A percentile compares a stretch with the other conserved stretches of the same genome.
phyloP scores from a whole-genome alignment of 2,329 filamentous ascomycete species.

The Neopestalotiopsis rosae region DNA sequence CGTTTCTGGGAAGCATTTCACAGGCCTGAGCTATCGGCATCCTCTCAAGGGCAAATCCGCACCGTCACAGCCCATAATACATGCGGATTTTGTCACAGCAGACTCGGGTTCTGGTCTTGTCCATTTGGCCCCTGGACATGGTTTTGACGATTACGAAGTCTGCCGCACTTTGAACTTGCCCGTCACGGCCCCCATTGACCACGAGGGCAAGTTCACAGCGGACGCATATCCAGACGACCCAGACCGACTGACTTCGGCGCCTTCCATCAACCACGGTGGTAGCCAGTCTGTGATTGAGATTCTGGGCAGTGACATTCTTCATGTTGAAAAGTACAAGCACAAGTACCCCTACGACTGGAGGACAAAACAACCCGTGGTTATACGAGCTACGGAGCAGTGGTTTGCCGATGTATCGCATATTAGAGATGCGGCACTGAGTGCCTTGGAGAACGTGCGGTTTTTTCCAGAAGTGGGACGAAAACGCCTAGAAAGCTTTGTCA shows the following conservation, averaged over 20 bases:
- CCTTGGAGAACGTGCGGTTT: slow-evolving; percentile 76
- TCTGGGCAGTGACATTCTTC: slow-evolving; percentile 68
- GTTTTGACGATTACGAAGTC: slow-evolving; percentile 92
- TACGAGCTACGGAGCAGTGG: slow-evolving; percentile 95
- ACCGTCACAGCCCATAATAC: slow-evolving; percentile 71
- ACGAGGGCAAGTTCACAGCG: slow-evolving; percentile 79
- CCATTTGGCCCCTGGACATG: slow-evolving; percentile 91
- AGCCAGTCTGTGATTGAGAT: slow-evolving; percentile 72
- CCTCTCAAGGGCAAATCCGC: slow-evolving; percentile 66
- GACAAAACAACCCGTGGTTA: slow-evolving; percentile 89
- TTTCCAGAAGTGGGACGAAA: slow-evolving; percentile 76
- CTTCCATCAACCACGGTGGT: slow-evolving; percentile 74
- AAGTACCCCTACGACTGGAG: slow-evolving; percentile 99
- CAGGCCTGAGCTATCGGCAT: slow-evolving; percentile 71
- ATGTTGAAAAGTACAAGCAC: slow-evolving; percentile 75
- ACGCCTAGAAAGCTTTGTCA: slow-evolving; percentile 84
- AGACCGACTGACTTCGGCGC: slow-evolving; percentile 65
- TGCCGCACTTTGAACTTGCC: slow-evolving; percentile 74
- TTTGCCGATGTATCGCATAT: slow-evolving; percentile 91
- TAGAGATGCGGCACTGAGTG: slow-evolving; percentile 73
- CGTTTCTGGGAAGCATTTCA: slow-evolving; percentile 69
- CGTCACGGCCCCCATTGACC: slow-evolving; percentile 82
- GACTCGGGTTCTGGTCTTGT: slow-evolving; percentile 95
- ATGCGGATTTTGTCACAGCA: slow-evolving; percentile 87
- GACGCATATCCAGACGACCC: slow-evolving; percentile 78